phyloP scores from a whole-genome alignment of 1,284 basidiomycete genomes.

The Cutaneotrichosporon dermatis region DNA sequence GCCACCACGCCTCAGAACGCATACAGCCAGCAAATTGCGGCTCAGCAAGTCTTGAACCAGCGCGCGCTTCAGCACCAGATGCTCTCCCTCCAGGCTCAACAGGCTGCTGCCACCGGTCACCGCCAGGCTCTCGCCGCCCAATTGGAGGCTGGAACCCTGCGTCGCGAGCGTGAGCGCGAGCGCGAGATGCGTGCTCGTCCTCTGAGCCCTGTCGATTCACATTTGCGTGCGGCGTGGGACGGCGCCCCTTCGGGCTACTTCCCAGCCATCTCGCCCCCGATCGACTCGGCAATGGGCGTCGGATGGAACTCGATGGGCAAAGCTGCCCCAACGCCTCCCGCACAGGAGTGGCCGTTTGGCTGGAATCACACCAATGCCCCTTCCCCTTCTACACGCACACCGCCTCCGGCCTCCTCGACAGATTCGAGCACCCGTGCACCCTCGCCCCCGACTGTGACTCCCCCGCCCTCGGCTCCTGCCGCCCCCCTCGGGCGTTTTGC shows the following conservation, averaged over 20 bases:
- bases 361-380: constrained; percentile 1
- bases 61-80: constrained; percentile 18
- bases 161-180: constrained; percentile 19
- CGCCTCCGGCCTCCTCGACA: constrained; percentile 11
- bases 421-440: constrained; percentile 10
- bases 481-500: constrained; percentile 29
- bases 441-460: constrained; percentile 9
- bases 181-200: constrained; percentile 13
- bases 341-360: constrained; percentile 8
- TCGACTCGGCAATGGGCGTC: constrained; percentile 18
- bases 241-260: constrained; percentile 19
- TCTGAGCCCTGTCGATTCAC: constrained; percentile 21
- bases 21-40: constrained; percentile 12
- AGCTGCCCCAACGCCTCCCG: neutral
- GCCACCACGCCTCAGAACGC: constrained; percentile 8
- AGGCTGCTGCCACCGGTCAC: constrained; percentile 12
- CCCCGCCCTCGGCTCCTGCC: constrained; percentile 4
- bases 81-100: constrained; percentile 14
- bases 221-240: constrained; percentile 32
- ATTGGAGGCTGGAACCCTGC: constrained; percentile 24
- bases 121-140: constrained; percentile 27
- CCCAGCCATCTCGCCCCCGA: constrained; percentile 13
- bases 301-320: constrained; percentile 15
- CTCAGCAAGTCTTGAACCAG: constrained; percentile 22
- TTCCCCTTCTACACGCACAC: neutral